Evolutionary conservation across 2,329 filamentous ascomycete genomes (phyloP).

Genomic region (Zymoseptoria ardabiliae): DNA sequence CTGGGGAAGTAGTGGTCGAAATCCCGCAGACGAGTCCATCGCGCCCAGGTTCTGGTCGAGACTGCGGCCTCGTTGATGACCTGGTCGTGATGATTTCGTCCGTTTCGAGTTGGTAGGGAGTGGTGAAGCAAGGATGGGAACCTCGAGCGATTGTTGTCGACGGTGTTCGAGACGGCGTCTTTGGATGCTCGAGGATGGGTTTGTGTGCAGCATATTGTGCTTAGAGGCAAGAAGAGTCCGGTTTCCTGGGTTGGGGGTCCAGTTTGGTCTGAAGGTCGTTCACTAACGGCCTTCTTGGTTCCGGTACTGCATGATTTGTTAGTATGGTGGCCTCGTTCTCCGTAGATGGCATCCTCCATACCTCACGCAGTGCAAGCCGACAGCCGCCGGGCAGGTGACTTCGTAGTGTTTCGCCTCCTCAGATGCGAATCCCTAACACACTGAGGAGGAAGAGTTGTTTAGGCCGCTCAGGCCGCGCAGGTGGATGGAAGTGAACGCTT

Average conservation of each 20-base stretch:
- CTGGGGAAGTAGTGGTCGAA: conserved; percentile 50
- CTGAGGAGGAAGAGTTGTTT: conserved; percentile 10
- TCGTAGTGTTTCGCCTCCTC: conserved; percentile 12
- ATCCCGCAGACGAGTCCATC: conserved; percentile 21
- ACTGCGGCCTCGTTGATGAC: conserved; percentile 77
- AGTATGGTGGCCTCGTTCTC: conserved; percentile 36
- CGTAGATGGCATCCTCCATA: conserved; percentile 32
- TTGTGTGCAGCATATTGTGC: conserved; percentile 63
- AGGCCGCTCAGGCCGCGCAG: conserved; percentile 8
- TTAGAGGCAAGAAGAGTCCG: conserved; percentile 60
- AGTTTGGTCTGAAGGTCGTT: conserved; percentile 12
- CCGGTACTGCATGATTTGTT: conserved; percentile 20
- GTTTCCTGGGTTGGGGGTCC: conserved; percentile 34
- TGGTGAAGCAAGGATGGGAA: conserved; percentile 57
- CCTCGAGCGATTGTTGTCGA: conserved; percentile 82
- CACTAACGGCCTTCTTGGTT: conserved; percentile 12
- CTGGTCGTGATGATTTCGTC: conserved; percentile 33
- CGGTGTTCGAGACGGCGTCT: conserved; percentile 69
- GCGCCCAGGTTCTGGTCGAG: conserved; percentile 55
- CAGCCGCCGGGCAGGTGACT: conserved; percentile 57
- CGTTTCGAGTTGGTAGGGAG: conserved; percentile 52
- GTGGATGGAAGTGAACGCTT: not conserved
- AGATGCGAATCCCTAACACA: conserved; percentile 16
- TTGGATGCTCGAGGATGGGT: conserved; percentile 64
- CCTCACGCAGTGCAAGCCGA: conserved; percentile 82